Base-by-base conservation (phyloP, 1,284 basidiomycete species). In the Cronartium quercuum region DNA sequence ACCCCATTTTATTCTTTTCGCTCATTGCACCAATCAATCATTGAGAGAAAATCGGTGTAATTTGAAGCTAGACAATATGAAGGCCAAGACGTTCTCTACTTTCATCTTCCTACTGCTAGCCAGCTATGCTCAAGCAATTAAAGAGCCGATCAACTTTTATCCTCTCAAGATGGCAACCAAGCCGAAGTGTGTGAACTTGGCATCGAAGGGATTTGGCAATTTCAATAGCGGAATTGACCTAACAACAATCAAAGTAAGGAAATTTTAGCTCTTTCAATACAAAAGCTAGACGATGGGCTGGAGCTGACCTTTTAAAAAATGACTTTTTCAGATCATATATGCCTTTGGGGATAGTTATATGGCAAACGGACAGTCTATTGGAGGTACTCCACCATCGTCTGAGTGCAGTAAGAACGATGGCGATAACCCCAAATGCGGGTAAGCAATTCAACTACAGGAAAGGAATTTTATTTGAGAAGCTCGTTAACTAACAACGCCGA, bases 281-380 rank as follows among this genome's bases (percentile, higher is more conserved):
- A 66, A 29, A 2, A n/a, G 2, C 18, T 44, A 51, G 41, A 51
- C 6, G n/a, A n/a, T 51, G 1, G 15, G 4, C n/a, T 3, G 37
- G 37, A 67, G 29, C 3, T 34, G 21, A 51, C 6, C 12, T 13
- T 21, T n/a, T 38, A 18, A 67, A 37, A 37, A 2, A 6, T 38
- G 10, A 12, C 24, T 34, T 38, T 37, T 55, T 24, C 24, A 68
- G 67, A 68, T 21, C 21, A 68, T 68, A 29, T 68, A 40, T 34
- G 58, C 55, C 15, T 68, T 68, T 38, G 67, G 67, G 1, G 67
- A 68, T 42, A 68, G 67, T 13, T 68, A 35, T 51, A 68, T 58
- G 38, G 15, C 67, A 6, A 68, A 18, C 34, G 67, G 67, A 13
- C 38, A 60, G 21, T 24, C 10, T 24, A 5, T 12, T 24, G 67